Percentiles rank a stretch among this genome's conserved stretches.
These are phyloP conservation scores for Blastomyces parvus DNA, from an alignment of 2,329 filamentous ascomycete species.

Conservation along the genomic window DNA sequence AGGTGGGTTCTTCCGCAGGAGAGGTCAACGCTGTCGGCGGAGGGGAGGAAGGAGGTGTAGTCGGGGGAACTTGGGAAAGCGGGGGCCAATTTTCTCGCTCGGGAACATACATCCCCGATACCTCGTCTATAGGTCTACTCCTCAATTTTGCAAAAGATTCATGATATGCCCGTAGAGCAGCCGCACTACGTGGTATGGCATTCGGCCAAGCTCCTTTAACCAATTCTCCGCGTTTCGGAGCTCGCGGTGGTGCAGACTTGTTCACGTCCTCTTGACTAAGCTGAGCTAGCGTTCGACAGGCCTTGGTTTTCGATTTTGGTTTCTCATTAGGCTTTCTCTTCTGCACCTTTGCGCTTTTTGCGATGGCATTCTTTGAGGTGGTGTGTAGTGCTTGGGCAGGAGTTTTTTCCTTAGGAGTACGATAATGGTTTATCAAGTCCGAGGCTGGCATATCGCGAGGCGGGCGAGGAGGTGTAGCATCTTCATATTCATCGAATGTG, in stretches of 20 bases:
- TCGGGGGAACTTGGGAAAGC: not conserved
- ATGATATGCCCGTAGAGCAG: not conserved
- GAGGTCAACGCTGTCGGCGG: not conserved
- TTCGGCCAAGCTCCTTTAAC: not conserved
- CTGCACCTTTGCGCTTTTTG: conserved; percentile 1
- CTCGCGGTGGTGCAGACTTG: not conserved
- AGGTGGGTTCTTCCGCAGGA: not conserved
- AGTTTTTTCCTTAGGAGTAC: not conserved
- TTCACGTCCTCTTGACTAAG: not conserved
- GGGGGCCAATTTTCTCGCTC: not conserved
- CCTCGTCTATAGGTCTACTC: not conserved
- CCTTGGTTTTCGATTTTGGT: not conserved
- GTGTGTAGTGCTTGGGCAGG: not conserved
- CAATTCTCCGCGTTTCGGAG: not conserved
- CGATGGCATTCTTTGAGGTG: conserved; percentile 12
- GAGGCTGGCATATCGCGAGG: not conserved
- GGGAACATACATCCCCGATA: not conserved
- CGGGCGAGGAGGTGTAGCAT: not conserved
- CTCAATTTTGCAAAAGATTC: not conserved
- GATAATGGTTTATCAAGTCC: not conserved
- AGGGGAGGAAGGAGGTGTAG: not conserved
- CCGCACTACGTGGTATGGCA: not conserved
- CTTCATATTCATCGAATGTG: not conserved
- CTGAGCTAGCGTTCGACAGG: not conserved
- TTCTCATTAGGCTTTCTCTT: not conserved